A percentile compares a stretch with the other conserved stretches of the same genome.
phyloP scores from a whole-genome alignment of 495 filamentous ascomycete genomes.

The Penicillium cinerascens region DNA sequence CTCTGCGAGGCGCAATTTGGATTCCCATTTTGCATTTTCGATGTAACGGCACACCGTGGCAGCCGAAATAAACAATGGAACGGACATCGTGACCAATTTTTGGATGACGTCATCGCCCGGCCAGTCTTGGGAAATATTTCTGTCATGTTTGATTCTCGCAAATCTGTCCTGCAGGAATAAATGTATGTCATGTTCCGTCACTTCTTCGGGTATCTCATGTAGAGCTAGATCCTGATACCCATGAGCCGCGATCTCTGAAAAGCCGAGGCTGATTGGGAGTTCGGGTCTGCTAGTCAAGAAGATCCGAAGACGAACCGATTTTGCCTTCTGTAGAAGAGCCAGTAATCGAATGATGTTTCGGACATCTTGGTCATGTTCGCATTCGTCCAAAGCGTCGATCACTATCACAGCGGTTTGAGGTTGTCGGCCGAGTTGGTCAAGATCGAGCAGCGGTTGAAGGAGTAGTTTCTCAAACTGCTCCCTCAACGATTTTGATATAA shows the following conservation, averaged over 20 bases:
- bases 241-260: slow-evolving; percentile 16
- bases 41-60: slow-evolving; percentile 30
- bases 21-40: slow-evolving; percentile 2
- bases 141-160: slow-evolving; percentile 14
- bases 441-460: slow-evolving; percentile 31
- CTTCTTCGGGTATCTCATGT: too few relatives aligned
- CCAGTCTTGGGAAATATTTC: slow-evolving; percentile 32
- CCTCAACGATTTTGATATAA: slow-evolving; percentile 32
- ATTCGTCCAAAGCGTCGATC: slow-evolving; percentile 55
- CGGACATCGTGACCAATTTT: slow-evolving; percentile 11
- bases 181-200: slow-evolving; percentile 28
- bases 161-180: slow-evolving; percentile 25
- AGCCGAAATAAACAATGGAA: slow-evolving; percentile 34
- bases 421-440: not conserved
- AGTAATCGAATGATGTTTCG: slow-evolving; percentile 36
- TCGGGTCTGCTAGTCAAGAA: slow-evolving; percentile 50
- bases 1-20: slow-evolving; percentile 3
- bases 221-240: slow-evolving; percentile 17
- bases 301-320: slow-evolving; percentile 16
- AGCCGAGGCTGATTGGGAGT: slow-evolving; percentile 36
- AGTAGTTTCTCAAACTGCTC: slow-evolving; percentile 52
- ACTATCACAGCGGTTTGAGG: slow-evolving; percentile 31
- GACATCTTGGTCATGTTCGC: slow-evolving; percentile 38
- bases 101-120: slow-evolving; percentile 24
- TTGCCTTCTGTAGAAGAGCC: slow-evolving; percentile 11